phyloP scores from a whole-genome alignment of 169 alveolate genomes.

The Amoebophrya sp. region DNA sequence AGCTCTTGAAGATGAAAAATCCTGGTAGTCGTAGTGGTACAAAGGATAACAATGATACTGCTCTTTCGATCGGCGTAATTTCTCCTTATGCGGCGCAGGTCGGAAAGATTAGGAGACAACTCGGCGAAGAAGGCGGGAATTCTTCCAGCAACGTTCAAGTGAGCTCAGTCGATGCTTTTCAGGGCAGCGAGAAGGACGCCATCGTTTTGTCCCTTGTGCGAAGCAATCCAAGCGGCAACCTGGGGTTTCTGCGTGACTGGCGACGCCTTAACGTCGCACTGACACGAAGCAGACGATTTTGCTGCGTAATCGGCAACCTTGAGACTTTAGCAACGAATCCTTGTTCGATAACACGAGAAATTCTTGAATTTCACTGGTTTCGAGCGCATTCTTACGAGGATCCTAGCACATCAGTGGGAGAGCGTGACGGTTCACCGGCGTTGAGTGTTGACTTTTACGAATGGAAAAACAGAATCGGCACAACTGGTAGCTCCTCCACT shows the following conservation, averaged over 20 bases:
- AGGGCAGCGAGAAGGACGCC: slow-evolving; percentile 13
- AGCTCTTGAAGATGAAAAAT: background rate
- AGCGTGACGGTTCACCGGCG: too few species aligned
- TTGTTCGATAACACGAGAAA: background rate
- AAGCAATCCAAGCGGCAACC: background rate
- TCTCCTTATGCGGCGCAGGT: slow-evolving; percentile 14
- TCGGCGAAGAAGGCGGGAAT: background rate
- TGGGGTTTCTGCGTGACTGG: slow-evolving; percentile 22
- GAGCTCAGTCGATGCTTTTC: slow-evolving; percentile 25
- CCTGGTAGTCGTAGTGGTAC: too few species aligned
- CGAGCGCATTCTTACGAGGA: too few species aligned
- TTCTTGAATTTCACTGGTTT: background rate
- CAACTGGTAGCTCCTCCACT: too few species aligned
- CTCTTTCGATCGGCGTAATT: slow-evolving; percentile 23
- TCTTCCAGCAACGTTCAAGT: background rate
- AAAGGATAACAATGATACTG: too few species aligned
- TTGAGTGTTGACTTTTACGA: too few species aligned
- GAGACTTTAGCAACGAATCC: background rate
- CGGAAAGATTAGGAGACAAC: background rate
- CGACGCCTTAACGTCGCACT: slow-evolving; percentile 17
- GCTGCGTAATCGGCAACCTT: background rate
- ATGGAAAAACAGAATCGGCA: too few species aligned
- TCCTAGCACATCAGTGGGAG: too few species aligned
- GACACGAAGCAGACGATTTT: background rate
- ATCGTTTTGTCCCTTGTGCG: background rate